phyloP scores from a whole-genome alignment of 805 yeast genomes.

The Brettanomyces sp. region DNA sequence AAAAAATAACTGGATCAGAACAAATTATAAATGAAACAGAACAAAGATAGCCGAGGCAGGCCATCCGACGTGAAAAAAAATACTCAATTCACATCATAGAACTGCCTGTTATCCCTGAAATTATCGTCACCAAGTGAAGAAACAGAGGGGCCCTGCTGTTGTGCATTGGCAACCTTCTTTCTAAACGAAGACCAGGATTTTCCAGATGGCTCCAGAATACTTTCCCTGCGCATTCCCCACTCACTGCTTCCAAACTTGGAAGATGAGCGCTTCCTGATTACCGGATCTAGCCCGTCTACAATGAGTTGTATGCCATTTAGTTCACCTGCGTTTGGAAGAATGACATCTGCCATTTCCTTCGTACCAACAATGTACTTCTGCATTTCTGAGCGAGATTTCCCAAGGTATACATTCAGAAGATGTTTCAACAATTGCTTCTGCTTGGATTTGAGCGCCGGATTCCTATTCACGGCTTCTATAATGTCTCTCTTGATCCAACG shows the following conservation, averaged over 20 bases:
- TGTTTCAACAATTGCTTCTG: constrained; percentile 19
- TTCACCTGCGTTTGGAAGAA: constrained; percentile 96
- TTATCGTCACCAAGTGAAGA: constrained; percentile 20
- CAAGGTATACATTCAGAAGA: constrained; percentile 40
- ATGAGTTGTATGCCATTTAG: constrained; percentile 74
- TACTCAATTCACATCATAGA: constrained; percentile 18
- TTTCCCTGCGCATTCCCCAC: constrained; percentile 1
- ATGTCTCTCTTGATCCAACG: constrained; percentile 52
- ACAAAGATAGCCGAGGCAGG: neutral
- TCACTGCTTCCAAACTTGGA: constrained; percentile 3
- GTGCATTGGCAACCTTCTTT: neutral
- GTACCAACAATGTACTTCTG: constrained; percentile 57
- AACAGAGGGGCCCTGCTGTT: constrained; percentile 15
- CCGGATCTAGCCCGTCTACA: constrained; percentile 51
- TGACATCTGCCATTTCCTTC: constrained; percentile 68
- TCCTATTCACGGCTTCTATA: constrained; percentile 2
- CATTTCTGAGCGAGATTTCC: constrained; percentile 56
- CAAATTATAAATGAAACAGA: neutral
- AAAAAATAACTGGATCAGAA: neutral
- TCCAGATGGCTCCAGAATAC: neutral
- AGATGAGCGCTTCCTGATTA: constrained; percentile 12
- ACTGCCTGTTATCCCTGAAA: constrained; percentile 19
- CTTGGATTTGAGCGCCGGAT: constrained; percentile 4
- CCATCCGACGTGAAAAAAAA: neutral
- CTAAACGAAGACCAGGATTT: neutral